Conservation (phyloP, 2,329 filamentous ascomycete genomes). For the Claviceps digitariae region DNA sequence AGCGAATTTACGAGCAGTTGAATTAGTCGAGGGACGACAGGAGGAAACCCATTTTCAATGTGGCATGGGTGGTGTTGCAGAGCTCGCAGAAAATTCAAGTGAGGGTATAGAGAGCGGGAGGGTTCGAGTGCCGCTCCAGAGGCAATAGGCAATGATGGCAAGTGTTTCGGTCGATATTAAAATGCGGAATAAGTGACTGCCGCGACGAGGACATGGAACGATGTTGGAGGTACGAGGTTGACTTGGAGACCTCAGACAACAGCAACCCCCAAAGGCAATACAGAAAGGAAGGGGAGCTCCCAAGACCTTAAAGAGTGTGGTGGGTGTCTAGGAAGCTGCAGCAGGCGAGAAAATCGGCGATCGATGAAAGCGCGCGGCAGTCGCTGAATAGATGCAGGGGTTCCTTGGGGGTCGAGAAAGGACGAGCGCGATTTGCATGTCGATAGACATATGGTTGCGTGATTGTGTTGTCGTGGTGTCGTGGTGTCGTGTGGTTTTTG, state of each 20-base stretch:
- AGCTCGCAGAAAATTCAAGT: background rate
- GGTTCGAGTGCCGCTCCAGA: background rate
- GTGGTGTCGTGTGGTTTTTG: background rate
- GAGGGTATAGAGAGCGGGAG: background rate
- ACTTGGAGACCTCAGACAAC: background rate
- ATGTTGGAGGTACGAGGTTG: background rate
- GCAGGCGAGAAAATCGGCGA: background rate
- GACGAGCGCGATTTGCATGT: background rate
- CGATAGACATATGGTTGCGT: background rate
- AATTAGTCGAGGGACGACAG: conserved; percentile 6
- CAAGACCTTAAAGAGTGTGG: background rate
- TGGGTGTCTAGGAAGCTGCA: background rate
- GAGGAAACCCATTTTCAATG: conserved; percentile 17
- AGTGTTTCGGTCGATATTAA: background rate
- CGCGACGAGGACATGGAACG: background rate
- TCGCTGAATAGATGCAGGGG: conserved; percentile 1
- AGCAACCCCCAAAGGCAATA: background rate
- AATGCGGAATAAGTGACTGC: background rate
- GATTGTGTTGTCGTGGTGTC: no score
- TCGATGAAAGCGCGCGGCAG: conserved; percentile 7
- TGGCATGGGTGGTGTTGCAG: conserved; percentile 14
- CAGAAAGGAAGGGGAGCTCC: background rate
- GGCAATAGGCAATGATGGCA: background rate
- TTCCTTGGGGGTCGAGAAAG: background rate
- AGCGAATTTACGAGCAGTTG: background rate